Conservation (phyloP, 1,284 basidiomycete genomes). For the Schizophyllum amplum region DNA sequence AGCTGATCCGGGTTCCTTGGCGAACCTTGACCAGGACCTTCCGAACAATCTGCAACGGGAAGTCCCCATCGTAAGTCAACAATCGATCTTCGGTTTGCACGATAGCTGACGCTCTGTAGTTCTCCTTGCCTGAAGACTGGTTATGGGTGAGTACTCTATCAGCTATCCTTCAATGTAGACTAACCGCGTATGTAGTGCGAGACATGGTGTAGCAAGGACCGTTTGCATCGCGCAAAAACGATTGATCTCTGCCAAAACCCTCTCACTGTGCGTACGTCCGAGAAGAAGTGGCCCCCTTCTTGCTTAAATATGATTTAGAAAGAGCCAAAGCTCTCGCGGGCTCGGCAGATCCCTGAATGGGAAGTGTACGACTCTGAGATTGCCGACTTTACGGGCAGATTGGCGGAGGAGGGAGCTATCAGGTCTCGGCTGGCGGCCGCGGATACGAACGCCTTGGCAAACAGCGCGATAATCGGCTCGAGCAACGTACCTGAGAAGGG, state of each 20-base stretch:
- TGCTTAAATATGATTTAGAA: constrained; percentile 43
- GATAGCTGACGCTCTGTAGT: constrained; percentile 33
- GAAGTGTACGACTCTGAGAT: constrained; percentile 84
- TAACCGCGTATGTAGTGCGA: constrained; percentile 48
- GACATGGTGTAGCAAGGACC: constrained; percentile 87
- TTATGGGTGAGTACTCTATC: constrained; percentile 60
- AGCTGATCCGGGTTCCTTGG: constrained; percentile 87
- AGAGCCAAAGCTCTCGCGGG: constrained; percentile 91
- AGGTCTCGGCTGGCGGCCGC: constrained; percentile 57
- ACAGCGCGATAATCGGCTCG: constrained; percentile 19
- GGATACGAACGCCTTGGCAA: constrained; percentile 70
- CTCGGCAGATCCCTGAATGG: constrained; percentile 96
- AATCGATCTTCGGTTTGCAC: background rate
- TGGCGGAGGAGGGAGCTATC: constrained; percentile 61
- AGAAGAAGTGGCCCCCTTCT: background rate
- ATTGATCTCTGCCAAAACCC: constrained; percentile 94
- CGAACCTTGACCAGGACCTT: constrained; percentile 95
- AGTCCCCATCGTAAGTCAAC: constrained; percentile 75
- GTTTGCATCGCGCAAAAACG: constrained; percentile 74
- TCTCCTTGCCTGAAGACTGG: constrained; percentile 86
- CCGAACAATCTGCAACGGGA: constrained; percentile 87
- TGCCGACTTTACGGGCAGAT: constrained; percentile 58
- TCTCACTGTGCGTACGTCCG: constrained; percentile 56
- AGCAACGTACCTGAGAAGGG: too few species aligned
- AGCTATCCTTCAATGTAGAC: background rate